phyloP scores from a whole-genome alignment of 2,329 filamentous ascomycete species.

The Epichloe coenophiala region DNA sequence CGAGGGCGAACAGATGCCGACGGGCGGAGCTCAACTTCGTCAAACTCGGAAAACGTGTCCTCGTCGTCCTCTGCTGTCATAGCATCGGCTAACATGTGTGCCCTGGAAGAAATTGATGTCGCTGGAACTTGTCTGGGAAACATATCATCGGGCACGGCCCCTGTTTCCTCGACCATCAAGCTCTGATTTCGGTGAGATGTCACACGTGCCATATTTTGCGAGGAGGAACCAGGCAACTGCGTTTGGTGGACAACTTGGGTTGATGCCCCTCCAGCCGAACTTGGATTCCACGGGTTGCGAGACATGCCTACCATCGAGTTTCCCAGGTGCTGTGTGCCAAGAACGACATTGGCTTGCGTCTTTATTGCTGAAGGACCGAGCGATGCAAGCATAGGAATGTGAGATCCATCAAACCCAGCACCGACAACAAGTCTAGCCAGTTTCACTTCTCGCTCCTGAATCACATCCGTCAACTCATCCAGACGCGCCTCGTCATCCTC shows the following conservation, averaged over 20 bases:
- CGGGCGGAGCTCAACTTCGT: conserved; percentile 13
- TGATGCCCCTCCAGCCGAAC: conserved; percentile 17
- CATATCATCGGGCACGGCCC: conserved; percentile 8
- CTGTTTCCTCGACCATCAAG: conserved; percentile 13
- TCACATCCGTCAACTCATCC: conserved; percentile 31
- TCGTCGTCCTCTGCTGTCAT: conserved; percentile 9
- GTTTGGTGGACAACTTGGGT: conserved; percentile 41
- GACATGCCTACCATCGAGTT: conserved; percentile 19
- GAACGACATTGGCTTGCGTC: conserved; percentile 20
- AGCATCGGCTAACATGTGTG: neutral
- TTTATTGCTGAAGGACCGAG: conserved; percentile 5
- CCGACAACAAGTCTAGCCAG: conserved; percentile 28
- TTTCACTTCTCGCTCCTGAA: conserved; percentile 29
- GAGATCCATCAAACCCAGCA: conserved; percentile 31
- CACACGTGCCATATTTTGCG: conserved; percentile 9
- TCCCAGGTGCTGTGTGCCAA: conserved; percentile 29
- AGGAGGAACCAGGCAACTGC: conserved; percentile 24
- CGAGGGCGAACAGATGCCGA: neutral
- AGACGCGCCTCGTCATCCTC: conserved; percentile 36
- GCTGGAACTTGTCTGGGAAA: conserved; percentile 15
- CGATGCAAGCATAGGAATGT: conserved; percentile 20
- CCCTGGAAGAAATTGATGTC: neutral
- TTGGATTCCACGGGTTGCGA: conserved; percentile 19
- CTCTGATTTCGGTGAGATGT: conserved; percentile 8
- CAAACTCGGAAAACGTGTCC: conserved; percentile 17